These are phyloP conservation scores for Colletotrichum sp. DNA, from an alignment of 2,329 filamentous ascomycete species.

Conservation along the genomic window DNA sequence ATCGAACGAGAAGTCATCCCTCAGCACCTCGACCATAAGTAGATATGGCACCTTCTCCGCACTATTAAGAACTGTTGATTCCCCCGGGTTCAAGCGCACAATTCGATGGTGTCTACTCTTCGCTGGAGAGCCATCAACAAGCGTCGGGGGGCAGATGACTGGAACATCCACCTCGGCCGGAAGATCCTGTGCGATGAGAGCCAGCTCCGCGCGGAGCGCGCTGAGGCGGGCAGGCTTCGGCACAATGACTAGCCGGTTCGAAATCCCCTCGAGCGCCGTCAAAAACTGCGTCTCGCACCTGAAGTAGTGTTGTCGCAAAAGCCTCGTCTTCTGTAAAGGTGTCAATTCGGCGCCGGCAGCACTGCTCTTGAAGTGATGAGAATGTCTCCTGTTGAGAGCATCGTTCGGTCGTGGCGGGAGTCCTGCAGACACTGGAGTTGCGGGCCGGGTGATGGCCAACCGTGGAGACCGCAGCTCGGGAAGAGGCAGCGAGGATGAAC, in stretches of 20 bases:
- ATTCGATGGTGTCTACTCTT: constrained; percentile 83
- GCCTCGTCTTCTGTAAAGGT: constrained; percentile 68
- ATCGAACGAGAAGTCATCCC: constrained; percentile 84
- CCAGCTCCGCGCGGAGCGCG: constrained; percentile 80
- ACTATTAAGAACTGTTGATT: constrained; percentile 85
- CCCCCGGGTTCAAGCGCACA: constrained; percentile 81
- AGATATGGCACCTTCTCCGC: constrained; percentile 86
- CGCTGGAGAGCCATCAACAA: constrained; percentile 75
- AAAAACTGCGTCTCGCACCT: constrained; percentile 81
- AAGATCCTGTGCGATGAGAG: constrained; percentile 79
- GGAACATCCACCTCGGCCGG: constrained; percentile 86
- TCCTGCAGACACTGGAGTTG: constrained; percentile 63
- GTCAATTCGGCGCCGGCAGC: constrained; percentile 68
- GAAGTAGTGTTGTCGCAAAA: constrained; percentile 83
- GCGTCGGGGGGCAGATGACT: constrained; percentile 76
- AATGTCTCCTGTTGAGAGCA: constrained; percentile 61
- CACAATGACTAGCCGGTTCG: constrained; percentile 81
- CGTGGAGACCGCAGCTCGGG: constrained; percentile 64
- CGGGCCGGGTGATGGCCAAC: constrained; percentile 51
- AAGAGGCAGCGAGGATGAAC: constrained; percentile 70
- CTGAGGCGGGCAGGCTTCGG: constrained; percentile 83
- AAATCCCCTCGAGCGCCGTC: constrained; percentile 82
- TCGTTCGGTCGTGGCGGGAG: constrained; percentile 51
- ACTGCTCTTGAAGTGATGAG: constrained; percentile 62
- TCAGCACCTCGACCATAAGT: constrained; percentile 82